Conservation (phyloP, 192 early-diverging fungal genomes). For the Coemansia sp. region DNA sequence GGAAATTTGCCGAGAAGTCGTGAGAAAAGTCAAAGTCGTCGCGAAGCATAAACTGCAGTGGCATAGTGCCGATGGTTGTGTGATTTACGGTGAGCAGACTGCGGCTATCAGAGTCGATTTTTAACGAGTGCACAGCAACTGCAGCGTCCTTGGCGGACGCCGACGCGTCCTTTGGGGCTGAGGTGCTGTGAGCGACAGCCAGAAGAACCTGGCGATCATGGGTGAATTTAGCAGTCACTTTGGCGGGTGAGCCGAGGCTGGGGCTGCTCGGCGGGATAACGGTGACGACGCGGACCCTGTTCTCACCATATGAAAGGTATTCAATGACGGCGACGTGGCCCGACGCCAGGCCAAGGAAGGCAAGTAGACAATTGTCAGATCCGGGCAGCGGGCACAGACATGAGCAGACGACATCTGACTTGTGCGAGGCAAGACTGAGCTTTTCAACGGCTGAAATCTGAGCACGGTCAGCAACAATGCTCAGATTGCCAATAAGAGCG, state of each 20-base stretch:
- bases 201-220: constrained; percentile 9
- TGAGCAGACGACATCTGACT: constrained; percentile 14
- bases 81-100: too few relatives aligned
- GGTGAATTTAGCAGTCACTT: constrained; percentile 9
- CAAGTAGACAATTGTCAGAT: constrained; percentile 11
- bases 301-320: constrained; percentile 25
- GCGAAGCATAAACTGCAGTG: constrained; percentile 5
- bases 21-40: neutral
- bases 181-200: constrained; percentile 23
- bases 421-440: constrained; percentile 7
- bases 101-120: too few relatives aligned
- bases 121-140: constrained; percentile 7
- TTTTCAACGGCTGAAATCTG: constrained; percentile 27
- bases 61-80: neutral
- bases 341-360: constrained; percentile 23
- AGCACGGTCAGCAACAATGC: constrained; percentile 13
- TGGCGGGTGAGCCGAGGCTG: constrained; percentile 16
- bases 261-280: constrained; percentile 1
- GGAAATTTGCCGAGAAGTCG: too few relatives aligned
- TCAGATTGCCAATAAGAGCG: constrained; percentile 29
- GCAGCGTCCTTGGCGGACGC: constrained; percentile 1
- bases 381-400: constrained; percentile 15
- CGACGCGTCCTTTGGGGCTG: neutral
- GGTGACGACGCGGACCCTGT: constrained; percentile 10
- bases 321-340: constrained; percentile 28